Percentiles rank a stretch among this genome's conserved stretches.
Conservation (phyloP, 305 asterid genomes). For the Fraxinus baroniana region DNA sequence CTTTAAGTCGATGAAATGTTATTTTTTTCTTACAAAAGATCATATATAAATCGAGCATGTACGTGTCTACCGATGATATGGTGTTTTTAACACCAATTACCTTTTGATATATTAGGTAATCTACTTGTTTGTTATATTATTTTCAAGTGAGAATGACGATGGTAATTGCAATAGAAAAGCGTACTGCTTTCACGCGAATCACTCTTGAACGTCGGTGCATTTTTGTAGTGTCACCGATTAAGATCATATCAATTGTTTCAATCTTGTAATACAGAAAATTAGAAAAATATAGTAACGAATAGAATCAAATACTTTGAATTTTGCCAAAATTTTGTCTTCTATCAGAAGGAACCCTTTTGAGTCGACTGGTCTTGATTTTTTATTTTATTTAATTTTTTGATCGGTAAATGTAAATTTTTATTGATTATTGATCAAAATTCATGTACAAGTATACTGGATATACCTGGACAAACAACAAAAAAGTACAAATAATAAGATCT, state of each 20-base stretch:
- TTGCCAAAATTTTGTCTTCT: neutral
- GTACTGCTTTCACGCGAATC: neutral
- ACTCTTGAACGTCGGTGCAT: neutral
- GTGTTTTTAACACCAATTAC: slow-evolving; percentile 20
- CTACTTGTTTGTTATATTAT: neutral
- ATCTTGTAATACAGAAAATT: neutral
- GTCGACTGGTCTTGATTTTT: neutral
- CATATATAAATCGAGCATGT: too few relatives aligned
- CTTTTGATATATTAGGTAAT: neutral
- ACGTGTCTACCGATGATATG: neutral
- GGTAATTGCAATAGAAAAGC: neutral
- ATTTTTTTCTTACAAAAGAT: too few relatives aligned
- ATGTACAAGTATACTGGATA: too few relatives aligned
- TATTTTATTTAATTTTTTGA: too few relatives aligned
- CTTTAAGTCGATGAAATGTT: neutral
- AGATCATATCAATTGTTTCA: neutral
- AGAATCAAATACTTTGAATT: neutral
- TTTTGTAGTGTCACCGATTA: neutral
- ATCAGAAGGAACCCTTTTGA: neutral
- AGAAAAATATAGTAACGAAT: neutral
- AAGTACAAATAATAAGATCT: too few relatives aligned
- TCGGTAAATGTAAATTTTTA: too few relatives aligned
- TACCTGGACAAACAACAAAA: too few relatives aligned
- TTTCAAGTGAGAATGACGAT: neutral
- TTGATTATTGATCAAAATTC: too few relatives aligned